These are phyloP conservation scores for Termitomyces titanicus DNA, from an alignment of 768 basidiomycete genomes.

Conservation along the genomic window DNA sequence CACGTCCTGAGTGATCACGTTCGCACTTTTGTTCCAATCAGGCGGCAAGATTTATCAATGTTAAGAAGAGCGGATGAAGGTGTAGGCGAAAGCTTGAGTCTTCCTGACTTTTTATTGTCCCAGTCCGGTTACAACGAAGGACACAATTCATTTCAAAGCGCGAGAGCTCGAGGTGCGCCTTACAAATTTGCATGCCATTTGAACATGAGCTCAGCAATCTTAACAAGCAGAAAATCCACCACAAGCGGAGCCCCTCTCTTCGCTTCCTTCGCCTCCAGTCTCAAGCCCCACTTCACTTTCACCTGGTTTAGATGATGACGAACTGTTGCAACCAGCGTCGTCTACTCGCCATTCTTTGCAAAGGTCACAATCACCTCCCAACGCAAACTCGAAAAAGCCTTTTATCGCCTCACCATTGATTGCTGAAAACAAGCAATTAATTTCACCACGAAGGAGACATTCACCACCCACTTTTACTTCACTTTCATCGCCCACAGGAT, in stretches of 20 bases:
- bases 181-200: no score
- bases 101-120: slow-evolving; percentile 12
- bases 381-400: neutral
- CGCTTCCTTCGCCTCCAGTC: slow-evolving; percentile 30
- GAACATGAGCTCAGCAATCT: neutral
- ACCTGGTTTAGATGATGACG: slow-evolving; percentile 1
- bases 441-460: neutral
- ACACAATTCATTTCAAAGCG: neutral
- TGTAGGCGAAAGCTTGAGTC: slow-evolving; percentile 33
- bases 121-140: neutral
- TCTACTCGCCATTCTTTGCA: neutral
- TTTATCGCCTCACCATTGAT: neutral
- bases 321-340: neutral
- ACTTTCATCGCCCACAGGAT: slow-evolving; percentile 21
- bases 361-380: neutral
- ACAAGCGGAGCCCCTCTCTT: slow-evolving; percentile 18
- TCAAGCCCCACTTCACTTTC: slow-evolving; percentile 24
- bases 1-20: slow-evolving; percentile 51
- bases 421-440: neutral
- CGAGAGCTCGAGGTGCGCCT: slow-evolving; percentile 5
- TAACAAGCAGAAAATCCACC: neutral
- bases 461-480: slow-evolving; percentile 22
- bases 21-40: slow-evolving; percentile 37
- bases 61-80: slow-evolving; percentile 43
- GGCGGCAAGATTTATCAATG: slow-evolving; percentile 39